Evolutionary conservation across 2,329 filamentous ascomycete species (phyloP), one percentile per base, ranked within the genome.

Genomic region (Capronia americana): DNA sequence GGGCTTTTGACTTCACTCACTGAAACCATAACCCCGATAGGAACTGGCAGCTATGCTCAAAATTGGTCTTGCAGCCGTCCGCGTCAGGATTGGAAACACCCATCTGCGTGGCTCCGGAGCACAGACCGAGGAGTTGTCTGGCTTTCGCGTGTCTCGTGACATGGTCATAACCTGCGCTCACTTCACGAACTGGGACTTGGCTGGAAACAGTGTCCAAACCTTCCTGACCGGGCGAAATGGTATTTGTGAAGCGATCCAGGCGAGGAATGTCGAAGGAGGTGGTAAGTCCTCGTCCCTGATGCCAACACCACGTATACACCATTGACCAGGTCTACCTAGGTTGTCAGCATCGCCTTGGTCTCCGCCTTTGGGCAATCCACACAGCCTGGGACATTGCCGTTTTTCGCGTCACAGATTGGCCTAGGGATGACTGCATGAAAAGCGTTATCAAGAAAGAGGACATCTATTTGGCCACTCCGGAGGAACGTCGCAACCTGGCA

Each of bases 331-430:
- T 38, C 34, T 41, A 23, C 26, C 61, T 57, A 63, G 61, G 20
- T 24, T 41, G 17, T 6, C 34, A 34, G 23, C 26, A 56, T 38
- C 41, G 54, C 24, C 50, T 63, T 26, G n/a, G 23, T 23, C 61
- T 63, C 61, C 61, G 53, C 53, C 61, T 63, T 51, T 57, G 44
- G 38, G 61, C 61, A 48, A 63, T 63, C 61, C 61, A 63, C 41
- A 57, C 51, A 23, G 53, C 14, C 5, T 63, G 61, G 38, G 61
- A 63, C 38, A 57, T 57, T 26, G 61, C 61, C 23, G 54, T 63
- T 28, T 63, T 63, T 50, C 61, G 61, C n/a, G 48, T 63, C 61
- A 57, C 61, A 17, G 12, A 51, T 14, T 51, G 61, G 61, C 61
- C 61, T 1, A 26, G 10, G 34, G 32, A 57, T 8, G 34, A 63